phyloP scores from a whole-genome alignment of 2,329 filamentous ascomycete species.

The Rachicladosporium sp. region DNA sequence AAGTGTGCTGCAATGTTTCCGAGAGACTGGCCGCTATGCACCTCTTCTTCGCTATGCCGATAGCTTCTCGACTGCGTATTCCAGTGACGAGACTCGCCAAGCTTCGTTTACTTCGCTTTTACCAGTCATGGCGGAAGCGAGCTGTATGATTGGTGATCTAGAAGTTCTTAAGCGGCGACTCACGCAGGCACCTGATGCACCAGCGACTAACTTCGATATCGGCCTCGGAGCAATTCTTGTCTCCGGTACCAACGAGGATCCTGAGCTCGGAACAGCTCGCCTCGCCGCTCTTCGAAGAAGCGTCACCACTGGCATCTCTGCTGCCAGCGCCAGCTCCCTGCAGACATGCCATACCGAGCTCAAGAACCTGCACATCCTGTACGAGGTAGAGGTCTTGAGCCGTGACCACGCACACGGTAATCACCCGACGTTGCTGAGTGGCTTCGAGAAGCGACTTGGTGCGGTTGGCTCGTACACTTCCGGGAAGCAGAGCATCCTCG shows the following conservation, averaged over 20 bases:
- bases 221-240: slow-evolving; percentile 59
- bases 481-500: slow-evolving; percentile 88
- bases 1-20: slow-evolving; percentile 75
- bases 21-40: slow-evolving; percentile 80
- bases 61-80: slow-evolving; percentile 43
- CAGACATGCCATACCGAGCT: slow-evolving; percentile 75
- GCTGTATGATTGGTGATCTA: slow-evolving; percentile 83
- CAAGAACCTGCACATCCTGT: slow-evolving; percentile 73
- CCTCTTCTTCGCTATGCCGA: slow-evolving; percentile 71
- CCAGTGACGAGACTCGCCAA: slow-evolving; percentile 27
- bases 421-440: slow-evolving; percentile 13
- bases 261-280: slow-evolving; percentile 42
- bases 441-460: slow-evolving; percentile 66
- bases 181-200: slow-evolving; percentile 6
- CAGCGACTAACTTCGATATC: slow-evolving; percentile 63
- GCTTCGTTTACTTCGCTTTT: slow-evolving; percentile 26
- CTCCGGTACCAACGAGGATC: slow-evolving; percentile 41
- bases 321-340: slow-evolving; percentile 65
- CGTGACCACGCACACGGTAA: slow-evolving; percentile 13
- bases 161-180: slow-evolving; percentile 55
- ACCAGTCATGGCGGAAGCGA: slow-evolving; percentile 78
- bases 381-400: slow-evolving; percentile 68
- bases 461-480: slow-evolving; percentile 76
- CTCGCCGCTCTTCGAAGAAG: slow-evolving; percentile 56
- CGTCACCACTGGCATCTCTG: slow-evolving; percentile 62